Conservation (phyloP, 2,329 filamentous ascomycete species). For the Fusarium verticillioides region DNA sequence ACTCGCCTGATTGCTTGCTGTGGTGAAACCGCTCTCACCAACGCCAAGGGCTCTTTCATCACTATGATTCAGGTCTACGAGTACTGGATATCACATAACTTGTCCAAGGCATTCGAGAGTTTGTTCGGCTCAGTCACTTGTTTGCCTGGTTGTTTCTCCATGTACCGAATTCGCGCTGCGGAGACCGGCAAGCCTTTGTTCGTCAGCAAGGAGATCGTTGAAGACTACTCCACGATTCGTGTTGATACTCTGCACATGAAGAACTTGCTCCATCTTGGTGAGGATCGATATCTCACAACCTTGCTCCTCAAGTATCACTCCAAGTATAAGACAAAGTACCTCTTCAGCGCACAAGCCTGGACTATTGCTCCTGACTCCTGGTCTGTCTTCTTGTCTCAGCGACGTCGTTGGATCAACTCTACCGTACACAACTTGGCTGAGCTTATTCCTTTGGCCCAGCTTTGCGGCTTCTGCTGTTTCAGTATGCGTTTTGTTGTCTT, state of each 20-base stretch:
- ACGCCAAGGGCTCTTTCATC: conserved; percentile 90
- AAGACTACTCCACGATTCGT: conserved; percentile 89
- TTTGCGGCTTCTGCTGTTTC: conserved; percentile 99
- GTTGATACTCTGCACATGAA: conserved; percentile 99
- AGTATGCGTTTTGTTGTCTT: conserved; percentile 99
- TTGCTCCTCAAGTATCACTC: conserved; percentile 91
- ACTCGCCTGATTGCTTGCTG: conserved; percentile 94
- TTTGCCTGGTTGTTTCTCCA: conserved; percentile 97
- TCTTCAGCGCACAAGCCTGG: conserved; percentile 91
- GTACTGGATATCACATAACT: conserved; percentile 98
- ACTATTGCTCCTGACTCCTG: conserved; percentile 96
- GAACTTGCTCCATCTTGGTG: conserved; percentile 94
- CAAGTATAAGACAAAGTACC: conserved; percentile 98
- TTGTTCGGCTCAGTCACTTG: conserved; percentile 98
- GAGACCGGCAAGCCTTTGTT: conserved; percentile 97
- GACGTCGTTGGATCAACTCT: conserved; percentile 99
- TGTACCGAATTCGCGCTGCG: conserved; percentile 96
- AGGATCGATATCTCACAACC: conserved; percentile 97
- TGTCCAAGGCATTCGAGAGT: conserved; percentile 96
- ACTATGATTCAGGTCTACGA: conserved; percentile 99
- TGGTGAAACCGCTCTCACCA: conserved; percentile 92
- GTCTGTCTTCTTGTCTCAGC: conserved; percentile 94
- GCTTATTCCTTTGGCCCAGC: conserved; percentile 89
- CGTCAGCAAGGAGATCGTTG: conserved; percentile 90
- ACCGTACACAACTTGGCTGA: conserved; percentile 98